Evolutionary conservation across 352 stramenopile genomes (phyloP).

Genomic region (Phytophthora capsici): DNA sequence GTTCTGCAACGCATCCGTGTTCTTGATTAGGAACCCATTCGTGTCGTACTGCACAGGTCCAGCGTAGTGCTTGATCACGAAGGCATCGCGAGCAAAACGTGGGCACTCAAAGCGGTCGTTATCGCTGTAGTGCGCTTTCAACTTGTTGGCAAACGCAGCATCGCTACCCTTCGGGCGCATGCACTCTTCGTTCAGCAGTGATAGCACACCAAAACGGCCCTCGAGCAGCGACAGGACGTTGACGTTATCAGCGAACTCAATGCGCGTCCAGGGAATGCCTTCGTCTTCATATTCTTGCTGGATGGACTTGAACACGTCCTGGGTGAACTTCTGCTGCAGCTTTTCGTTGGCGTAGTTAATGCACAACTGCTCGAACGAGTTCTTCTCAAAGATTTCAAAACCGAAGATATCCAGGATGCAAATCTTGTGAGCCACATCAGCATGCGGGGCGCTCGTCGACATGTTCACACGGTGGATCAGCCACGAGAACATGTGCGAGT

Average conservation of each 20-base stretch:
- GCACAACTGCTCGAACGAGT: conserved; percentile 96
- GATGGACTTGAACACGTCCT: conserved; percentile 95
- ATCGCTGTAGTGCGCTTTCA: conserved; percentile 89
- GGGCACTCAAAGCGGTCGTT: conserved; percentile 89
- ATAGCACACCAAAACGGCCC: conserved; percentile 87
- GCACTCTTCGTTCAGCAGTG: conserved; percentile 95
- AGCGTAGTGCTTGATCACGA: conserved; percentile 97
- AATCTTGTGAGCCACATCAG: conserved; percentile 73
- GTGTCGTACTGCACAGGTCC: conserved; percentile 96
- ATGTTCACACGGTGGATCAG: conserved; percentile 91
- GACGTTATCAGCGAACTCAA: conserved; percentile 93
- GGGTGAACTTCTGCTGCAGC: conserved; percentile 94
- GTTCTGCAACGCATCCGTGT: conserved; percentile 95
- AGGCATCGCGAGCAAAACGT: conserved; percentile 86
- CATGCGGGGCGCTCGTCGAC: conserved; percentile 67
- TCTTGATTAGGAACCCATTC: conserved; percentile 96
- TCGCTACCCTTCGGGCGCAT: conserved; percentile 91
- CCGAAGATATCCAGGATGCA: conserved; percentile 98
- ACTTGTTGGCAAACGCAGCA: conserved; percentile 86
- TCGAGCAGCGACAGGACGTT: conserved; percentile 92
- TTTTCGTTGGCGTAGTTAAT: conserved; percentile 98
- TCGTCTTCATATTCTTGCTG: conserved; percentile 97
- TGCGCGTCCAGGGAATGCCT: conserved; percentile 91
- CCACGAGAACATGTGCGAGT: conserved; percentile 97
- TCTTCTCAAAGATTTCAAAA: conserved; percentile 97